Evolutionary conservation across 768 basidiomycete species (phyloP).

Genomic region (Sarcodon aspratus): DNA sequence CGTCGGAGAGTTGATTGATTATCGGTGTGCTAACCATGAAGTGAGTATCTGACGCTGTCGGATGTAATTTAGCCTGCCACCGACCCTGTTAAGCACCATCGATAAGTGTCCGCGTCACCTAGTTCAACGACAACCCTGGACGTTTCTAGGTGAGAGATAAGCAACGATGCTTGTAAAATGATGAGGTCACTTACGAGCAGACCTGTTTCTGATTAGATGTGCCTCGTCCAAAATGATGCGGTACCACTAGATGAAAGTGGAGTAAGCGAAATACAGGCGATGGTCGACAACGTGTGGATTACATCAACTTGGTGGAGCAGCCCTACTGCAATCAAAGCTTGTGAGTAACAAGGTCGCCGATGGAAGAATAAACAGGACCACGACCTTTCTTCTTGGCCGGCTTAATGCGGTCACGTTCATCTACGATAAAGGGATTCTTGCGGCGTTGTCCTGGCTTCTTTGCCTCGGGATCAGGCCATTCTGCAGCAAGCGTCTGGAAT

Average conservation of each 20-base stretch:
- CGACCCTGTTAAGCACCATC: constrained; percentile 62
- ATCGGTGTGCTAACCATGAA: constrained; percentile 39
- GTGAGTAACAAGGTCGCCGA: neutral
- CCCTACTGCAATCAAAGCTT: constrained; percentile 22
- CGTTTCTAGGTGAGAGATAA: constrained; percentile 22
- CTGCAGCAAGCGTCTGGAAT: constrained; percentile 38
- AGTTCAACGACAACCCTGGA: constrained; percentile 47
- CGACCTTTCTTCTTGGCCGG: constrained; percentile 26
- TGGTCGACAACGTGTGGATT: constrained; percentile 1
- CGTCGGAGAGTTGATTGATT: constrained; percentile 48
- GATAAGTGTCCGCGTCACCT: constrained; percentile 25
- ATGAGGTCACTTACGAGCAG: constrained; percentile 26
- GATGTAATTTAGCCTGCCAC: constrained; percentile 3
- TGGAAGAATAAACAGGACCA: neutral
- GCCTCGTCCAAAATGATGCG: constrained; percentile 47
- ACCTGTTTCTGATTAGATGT: constrained; percentile 31
- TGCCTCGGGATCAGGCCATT: constrained; percentile 43
- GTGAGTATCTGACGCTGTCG: neutral
- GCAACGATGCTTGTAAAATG: neutral
- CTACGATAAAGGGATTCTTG: constrained; percentile 14
- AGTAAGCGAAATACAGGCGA: neutral
- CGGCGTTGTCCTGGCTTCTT: constrained; percentile 18
- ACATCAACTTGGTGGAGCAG: constrained; percentile 41
- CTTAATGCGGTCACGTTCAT: constrained; percentile 11
- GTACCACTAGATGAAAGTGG: constrained; percentile 27